Conservation (phyloP, 163 green algal genomes). For the Volvox carteri region DNA sequence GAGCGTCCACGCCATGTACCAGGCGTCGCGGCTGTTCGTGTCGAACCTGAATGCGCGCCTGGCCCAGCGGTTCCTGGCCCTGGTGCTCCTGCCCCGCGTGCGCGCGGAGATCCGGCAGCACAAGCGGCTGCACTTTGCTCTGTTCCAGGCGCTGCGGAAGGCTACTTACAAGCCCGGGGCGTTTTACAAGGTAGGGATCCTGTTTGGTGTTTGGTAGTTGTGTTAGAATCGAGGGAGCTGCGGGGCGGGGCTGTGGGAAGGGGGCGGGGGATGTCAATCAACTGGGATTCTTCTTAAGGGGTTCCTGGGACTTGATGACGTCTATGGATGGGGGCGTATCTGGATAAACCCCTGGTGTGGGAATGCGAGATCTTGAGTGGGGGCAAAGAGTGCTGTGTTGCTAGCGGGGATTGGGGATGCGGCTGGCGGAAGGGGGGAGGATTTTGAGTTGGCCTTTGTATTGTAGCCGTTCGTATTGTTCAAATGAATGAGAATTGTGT, state of each 20-base stretch:
- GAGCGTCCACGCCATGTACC: slow-evolving; percentile 47
- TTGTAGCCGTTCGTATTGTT: too few species aligned
- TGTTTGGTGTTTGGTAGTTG: too few species aligned
- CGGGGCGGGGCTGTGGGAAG: too few species aligned
- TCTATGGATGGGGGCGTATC: too few species aligned
- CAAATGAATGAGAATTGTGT: too few species aligned
- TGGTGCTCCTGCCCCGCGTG: slow-evolving; percentile 88
- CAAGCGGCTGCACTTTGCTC: slow-evolving; percentile 94
- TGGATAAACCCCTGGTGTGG: too few species aligned
- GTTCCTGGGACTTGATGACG: too few species aligned
- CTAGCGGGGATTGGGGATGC: not conserved
- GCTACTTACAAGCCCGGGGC: slow-evolving; percentile 96
- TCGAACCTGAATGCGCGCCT: slow-evolving; percentile 95
- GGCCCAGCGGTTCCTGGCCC: slow-evolving; percentile 92
- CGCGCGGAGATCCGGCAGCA: slow-evolving; percentile 69
- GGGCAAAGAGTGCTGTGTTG: not conserved
- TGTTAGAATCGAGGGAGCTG: too few species aligned
- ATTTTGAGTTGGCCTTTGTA: not conserved
- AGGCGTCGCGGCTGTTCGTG: slow-evolving; percentile 95
- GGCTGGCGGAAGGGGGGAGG: too few species aligned
- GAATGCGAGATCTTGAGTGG: too few species aligned
- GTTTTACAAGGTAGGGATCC: slow-evolving; percentile 93
- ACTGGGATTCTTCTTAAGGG: not conserved
- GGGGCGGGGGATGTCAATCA: not conserved
- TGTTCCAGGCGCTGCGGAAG: slow-evolving; percentile 97